Evolutionary conservation across 2,329 filamentous ascomycete species (phyloP).

Genomic region (Aspergillus sp.): DNA sequence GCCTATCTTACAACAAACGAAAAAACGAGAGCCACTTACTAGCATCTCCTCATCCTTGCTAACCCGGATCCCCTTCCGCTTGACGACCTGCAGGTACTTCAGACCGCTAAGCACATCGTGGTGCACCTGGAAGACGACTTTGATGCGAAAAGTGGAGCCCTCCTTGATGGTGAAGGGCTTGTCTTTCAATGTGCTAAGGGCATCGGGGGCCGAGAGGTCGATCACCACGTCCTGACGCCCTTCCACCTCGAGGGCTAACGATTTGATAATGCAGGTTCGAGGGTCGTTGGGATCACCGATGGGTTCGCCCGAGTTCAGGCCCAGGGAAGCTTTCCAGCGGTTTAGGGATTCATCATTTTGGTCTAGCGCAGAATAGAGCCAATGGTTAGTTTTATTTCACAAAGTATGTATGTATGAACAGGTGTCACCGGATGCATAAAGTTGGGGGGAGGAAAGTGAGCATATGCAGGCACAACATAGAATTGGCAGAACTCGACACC

Average conservation of each 20-base stretch:
- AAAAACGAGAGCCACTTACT: constrained; percentile 46
- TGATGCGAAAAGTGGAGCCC: constrained; percentile 87
- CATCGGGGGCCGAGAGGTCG: constrained; percentile 67
- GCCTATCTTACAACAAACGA: background rate
- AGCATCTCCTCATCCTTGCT: constrained; percentile 98
- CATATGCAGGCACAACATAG: background rate
- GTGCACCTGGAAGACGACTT: constrained; percentile 88
- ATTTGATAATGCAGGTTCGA: constrained; percentile 86
- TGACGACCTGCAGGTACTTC: constrained; percentile 92
- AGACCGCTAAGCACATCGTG: constrained; percentile 91
- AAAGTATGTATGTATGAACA: background rate
- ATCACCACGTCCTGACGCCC: constrained; percentile 81
- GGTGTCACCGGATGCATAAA: background rate
- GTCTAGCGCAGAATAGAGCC: constrained; percentile 36
- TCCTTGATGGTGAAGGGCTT: constrained; percentile 98
- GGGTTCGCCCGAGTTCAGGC: constrained; percentile 63
- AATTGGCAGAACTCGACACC: background rate
- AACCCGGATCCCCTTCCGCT: constrained; percentile 75
- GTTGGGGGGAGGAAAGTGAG: background rate
- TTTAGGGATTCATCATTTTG: constrained; percentile 84
- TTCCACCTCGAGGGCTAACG: constrained; percentile 76
- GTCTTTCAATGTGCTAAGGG: constrained; percentile 70
- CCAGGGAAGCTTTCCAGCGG: constrained; percentile 95
- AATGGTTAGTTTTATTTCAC: constrained; percentile 12
- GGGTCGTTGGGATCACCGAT: constrained; percentile 72